Conservation (phyloP, 768 basidiomycete species). For the Pleurotus cornucopiae region DNA sequence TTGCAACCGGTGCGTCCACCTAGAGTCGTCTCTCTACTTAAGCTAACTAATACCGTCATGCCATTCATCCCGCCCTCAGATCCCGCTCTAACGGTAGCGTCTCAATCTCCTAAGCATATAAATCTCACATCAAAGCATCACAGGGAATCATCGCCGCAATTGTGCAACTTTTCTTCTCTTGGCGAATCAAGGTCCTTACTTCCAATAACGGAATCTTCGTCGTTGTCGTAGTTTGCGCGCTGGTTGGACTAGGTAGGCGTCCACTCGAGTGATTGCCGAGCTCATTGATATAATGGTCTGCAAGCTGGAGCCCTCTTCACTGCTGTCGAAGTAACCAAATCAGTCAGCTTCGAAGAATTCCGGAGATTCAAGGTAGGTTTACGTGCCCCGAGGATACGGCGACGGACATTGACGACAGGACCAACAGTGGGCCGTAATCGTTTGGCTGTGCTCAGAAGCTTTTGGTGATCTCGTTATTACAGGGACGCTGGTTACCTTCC, state of each 20-base stretch:
- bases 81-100: slow-evolving; percentile 38
- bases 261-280: background rate
- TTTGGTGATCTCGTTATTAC: slow-evolving; percentile 40
- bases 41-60: background rate
- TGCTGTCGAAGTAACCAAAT: slow-evolving; percentile 19
- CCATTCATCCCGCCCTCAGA: slow-evolving; percentile 21
- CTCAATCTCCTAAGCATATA: background rate
- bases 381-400: too few relatives aligned
- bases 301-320: slow-evolving; percentile 25
- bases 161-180: slow-evolving; percentile 9
- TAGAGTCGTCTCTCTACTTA: background rate
- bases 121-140: background rate
- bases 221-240: background rate
- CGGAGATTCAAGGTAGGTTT: slow-evolving; percentile 21
- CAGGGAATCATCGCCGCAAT: slow-evolving; percentile 2
- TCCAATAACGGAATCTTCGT: background rate
- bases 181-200: slow-evolving; percentile 9
- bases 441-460: slow-evolving; percentile 40
- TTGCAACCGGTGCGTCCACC: slow-evolving; percentile 29
- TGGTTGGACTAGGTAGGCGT: background rate
- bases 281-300: background rate
- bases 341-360: slow-evolving; percentile 22
- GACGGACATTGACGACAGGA: too few relatives aligned
- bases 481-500: slow-evolving; percentile 33
- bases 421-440: slow-evolving; percentile 12